A percentile compares a stretch with the other conserved stretches of the same genome.
Conservation (phyloP, 1,284 basidiomycete species). For the Cryptococcus hybrid region DNA sequence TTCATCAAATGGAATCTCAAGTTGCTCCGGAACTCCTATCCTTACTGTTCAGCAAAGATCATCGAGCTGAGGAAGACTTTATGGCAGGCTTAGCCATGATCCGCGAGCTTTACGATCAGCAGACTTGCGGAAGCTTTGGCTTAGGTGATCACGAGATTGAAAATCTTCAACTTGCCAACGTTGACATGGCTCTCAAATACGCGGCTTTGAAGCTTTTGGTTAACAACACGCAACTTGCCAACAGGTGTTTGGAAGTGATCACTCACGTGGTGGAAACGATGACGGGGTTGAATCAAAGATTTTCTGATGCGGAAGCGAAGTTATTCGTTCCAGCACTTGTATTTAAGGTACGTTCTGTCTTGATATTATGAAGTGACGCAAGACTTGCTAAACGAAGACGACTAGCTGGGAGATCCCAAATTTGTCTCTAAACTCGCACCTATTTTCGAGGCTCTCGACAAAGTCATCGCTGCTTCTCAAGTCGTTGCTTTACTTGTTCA, state of each 20-base stretch:
- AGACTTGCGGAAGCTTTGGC: slow-evolving; percentile 62
- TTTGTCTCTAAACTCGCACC: slow-evolving; percentile 51
- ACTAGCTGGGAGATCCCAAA: slow-evolving; percentile 56
- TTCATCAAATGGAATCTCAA: slow-evolving; percentile 85
- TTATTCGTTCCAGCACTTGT: slow-evolving; percentile 89
- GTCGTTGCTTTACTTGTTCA: slow-evolving; percentile 84
- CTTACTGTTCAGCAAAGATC: slow-evolving; percentile 91
- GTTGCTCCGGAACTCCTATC: slow-evolving; percentile 72
- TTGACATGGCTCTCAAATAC: slow-evolving; percentile 93
- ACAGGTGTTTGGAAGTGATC: slow-evolving; percentile 86
- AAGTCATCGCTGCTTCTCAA: slow-evolving; percentile 48
- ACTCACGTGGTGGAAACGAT: slow-evolving; percentile 74
- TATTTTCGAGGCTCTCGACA: slow-evolving; percentile 53
- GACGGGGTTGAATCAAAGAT: slow-evolving; percentile 68
- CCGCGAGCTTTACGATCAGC: slow-evolving; percentile 68
- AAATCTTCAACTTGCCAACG: slow-evolving; percentile 78
- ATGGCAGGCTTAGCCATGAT: slow-evolving; percentile 72
- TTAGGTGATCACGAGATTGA: slow-evolving; percentile 59
- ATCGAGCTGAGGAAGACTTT: slow-evolving; percentile 92
- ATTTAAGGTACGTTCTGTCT: slow-evolving; percentile 65
- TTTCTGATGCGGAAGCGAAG: slow-evolving; percentile 82
- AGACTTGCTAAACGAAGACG: slow-evolving; percentile 2
- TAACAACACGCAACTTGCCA: slow-evolving; percentile 86
- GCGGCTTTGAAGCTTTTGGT: slow-evolving; percentile 86
- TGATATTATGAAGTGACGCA: neutral